Base-by-base conservation (phyloP, 1,284 basidiomycete genomes). In the Puccinia novopanici region DNA sequence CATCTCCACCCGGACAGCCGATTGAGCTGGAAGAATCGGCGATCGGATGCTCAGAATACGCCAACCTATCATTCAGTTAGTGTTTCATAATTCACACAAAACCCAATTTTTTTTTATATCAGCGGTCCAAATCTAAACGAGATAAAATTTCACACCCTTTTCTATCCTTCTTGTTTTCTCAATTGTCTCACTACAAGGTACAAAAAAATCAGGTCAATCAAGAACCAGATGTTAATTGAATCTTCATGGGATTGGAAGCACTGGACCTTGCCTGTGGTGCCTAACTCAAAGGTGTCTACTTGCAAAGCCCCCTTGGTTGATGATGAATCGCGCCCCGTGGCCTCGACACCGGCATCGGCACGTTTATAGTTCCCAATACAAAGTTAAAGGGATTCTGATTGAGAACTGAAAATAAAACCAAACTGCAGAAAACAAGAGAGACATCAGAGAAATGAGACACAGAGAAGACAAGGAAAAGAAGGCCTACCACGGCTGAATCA, bases 11-110 rank as follows among this genome's bases (percentile, higher is more conserved):
- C 88, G 91, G 79, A 88, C 91, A 83, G 91, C 93, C 63, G 27
- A 86, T 91, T 90, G 10, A 88, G 91, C 30, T 54, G 30, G 17
- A 40, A 52, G 19, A 88, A 97, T 81, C 89, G 90, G 82, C 89
- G 91, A 76, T 88, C 90, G 10, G 92, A 10, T 99, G 96, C 97
- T 95, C 99, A 86, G 96, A 99, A 86, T 99, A 96, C 85, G 92
- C 93, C n/a, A 96, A 93, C 67, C 91, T 99, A 87, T 90, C 99
- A 81, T 99, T 93, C 84, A 87, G 75, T 77, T n/a, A 48, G 48
- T 76, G 27, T 24, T 57, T 37, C 42, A 27, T 37, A 13, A 48
- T 45, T 24, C 45, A 27, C 22, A n/a, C 22, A n/a, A 24, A 45
- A 67, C 42, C 22, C 37, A 24, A 54, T 37, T 65, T 48, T 42